Evolutionary conservation across 1,284 basidiomycete genomes (phyloP).

Genomic region (Stereum hirsutum): DNA sequence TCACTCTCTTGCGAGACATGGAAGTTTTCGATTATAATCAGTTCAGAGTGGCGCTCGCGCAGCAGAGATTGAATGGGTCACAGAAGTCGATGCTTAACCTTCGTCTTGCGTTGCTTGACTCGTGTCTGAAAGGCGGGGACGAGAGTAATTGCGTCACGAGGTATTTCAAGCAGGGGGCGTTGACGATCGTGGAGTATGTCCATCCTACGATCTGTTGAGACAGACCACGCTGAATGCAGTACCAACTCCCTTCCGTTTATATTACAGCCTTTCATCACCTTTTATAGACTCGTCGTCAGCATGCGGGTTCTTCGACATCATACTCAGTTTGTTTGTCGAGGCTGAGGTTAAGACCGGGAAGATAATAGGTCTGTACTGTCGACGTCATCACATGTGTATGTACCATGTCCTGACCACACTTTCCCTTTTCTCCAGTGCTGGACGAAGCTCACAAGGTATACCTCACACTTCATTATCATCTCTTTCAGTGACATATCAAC

Average conservation of each 20-base stretch:
- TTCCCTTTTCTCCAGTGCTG: too few species aligned
- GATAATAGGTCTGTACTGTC: background rate
- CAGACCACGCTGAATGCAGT: background rate
- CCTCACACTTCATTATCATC: background rate
- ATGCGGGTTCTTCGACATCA: background rate
- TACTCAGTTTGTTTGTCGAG: background rate
- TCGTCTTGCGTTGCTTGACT: background rate
- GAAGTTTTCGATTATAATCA: background rate
- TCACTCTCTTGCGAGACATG: background rate
- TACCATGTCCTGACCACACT: slow-evolving; percentile 26
- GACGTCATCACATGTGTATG: background rate
- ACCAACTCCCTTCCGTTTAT: too few species aligned
- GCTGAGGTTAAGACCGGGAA: background rate
- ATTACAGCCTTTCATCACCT: background rate
- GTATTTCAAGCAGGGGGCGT: background rate
- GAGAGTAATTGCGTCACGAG: background rate
- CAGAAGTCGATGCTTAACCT: background rate
- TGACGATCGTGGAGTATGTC: background rate
- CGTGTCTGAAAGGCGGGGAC: background rate
- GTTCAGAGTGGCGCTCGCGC: background rate
- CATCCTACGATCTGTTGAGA: background rate
- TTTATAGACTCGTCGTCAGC: background rate
- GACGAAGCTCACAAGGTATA: slow-evolving; percentile 71
- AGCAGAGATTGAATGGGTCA: background rate
- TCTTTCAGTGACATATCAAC: background rate